Conservation (phyloP, 2,329 filamentous ascomycete species). For the Sporothrix protearum region DNA sequence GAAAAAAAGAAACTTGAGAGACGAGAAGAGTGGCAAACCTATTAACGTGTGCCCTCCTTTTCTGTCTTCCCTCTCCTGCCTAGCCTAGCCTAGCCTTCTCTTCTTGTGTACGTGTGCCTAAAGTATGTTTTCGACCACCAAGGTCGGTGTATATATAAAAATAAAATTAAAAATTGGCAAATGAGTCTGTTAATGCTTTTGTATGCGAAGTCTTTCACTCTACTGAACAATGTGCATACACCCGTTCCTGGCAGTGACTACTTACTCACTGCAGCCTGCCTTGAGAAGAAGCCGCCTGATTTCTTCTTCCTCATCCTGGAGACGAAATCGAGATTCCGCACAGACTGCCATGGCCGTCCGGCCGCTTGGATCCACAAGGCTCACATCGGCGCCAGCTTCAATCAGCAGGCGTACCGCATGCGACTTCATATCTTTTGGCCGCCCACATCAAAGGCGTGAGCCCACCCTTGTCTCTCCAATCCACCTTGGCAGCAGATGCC, state of each 20-base stretch:
- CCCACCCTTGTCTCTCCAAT: not conserved
- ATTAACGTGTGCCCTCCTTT: not conserved
- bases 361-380: not conserved
- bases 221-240: too few relatives aligned
- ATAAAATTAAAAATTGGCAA: not conserved
- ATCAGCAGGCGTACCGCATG: not conserved
- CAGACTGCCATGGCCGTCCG: not conserved
- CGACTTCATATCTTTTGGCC: not conserved
- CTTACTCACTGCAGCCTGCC: not conserved
- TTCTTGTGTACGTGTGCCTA: not conserved
- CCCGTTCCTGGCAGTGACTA: too few relatives aligned
- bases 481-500: not conserved
- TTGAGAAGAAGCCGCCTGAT: not conserved
- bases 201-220: too few relatives aligned
- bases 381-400: not conserved
- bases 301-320: not conserved
- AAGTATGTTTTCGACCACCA: not conserved
- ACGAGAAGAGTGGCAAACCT: not conserved
- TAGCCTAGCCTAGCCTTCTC: not conserved
- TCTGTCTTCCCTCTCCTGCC: not conserved
- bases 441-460: not conserved
- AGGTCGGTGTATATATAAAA: not conserved
- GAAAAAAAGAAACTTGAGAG: not conserved
- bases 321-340: not conserved
- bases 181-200: not conserved